Base-by-base conservation (phyloP, 805 yeast species). In the Torulaspora gathmanii region DNA sequence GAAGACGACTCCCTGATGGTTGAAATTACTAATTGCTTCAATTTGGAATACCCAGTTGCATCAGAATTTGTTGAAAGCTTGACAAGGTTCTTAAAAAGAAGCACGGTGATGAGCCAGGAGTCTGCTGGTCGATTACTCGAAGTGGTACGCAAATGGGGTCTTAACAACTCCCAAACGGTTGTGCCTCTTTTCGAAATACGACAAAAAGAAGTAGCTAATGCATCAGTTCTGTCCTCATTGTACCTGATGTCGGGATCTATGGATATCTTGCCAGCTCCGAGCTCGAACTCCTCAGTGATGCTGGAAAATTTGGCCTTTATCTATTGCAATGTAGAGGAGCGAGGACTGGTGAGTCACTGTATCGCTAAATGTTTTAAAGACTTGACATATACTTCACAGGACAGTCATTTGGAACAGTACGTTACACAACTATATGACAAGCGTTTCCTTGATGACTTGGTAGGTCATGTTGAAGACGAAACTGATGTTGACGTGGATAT, bases 261-360 rank as follows among this genome's bases (percentile, higher is more conserved):
- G 12, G 42, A 38, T 15, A 37, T 49, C 23, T 31, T 49, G 7
- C 49, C 49, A 13, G 33, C 33, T 8, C 6, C 42, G 6, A 22
- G 17, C 17, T 30, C 35, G 7, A 13, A 35, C 12, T 42, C 47
- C 13, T 42, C 51, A 17, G 28, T 34, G 5, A 29, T 52, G 37
- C 25, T 54, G 20, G 58, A 54, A 19, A 54, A 54, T 31, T 36
- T 54, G 6, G 38, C 58, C 8, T 50, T 44, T 29, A 41, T 54
- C 17, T 47, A 46, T 29, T 37, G 22, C 19, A 25, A 44, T 9
- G 37, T 33, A 6, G 36, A 22, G n/a, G 28, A 38, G 5, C 23
- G 30, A 8, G 19, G 23, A 13, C 8, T 19, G 3, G 23, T 42
- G 10, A 30, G 28, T 11, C 27, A 27, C 28, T 40, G 52, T 37